Conservation (phyloP, 139 green algal species). For the Choricystis sp. region DNA sequence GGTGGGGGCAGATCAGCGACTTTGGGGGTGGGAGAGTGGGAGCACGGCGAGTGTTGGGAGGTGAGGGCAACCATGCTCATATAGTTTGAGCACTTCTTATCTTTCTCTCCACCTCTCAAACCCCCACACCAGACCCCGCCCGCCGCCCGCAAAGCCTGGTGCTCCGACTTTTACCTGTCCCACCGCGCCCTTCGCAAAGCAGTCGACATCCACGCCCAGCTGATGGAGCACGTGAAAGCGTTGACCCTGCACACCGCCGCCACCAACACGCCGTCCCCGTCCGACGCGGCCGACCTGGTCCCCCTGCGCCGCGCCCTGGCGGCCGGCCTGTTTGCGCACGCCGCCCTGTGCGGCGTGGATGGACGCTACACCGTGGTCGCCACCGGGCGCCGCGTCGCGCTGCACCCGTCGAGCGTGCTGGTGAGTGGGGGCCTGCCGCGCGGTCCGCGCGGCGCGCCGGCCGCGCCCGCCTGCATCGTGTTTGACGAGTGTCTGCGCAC, state of each 20-base stretch:
- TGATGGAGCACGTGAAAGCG: conserved; percentile 30
- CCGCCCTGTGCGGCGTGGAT: conserved; percentile 45
- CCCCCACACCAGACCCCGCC: too few relatives aligned
- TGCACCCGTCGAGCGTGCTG: conserved; percentile 75
- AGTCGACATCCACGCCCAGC: conserved; percentile 48
- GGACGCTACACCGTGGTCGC: conserved; percentile 51
- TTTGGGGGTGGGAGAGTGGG: too few relatives aligned
- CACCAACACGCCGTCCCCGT: neutral
- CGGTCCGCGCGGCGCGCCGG: too few relatives aligned
- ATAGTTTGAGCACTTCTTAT: too few relatives aligned
- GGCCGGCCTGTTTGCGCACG: conserved; percentile 61
- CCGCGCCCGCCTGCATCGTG: conserved; percentile 45
- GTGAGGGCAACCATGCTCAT: too few relatives aligned
- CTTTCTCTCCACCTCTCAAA: too few relatives aligned
- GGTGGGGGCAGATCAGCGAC: too few relatives aligned
- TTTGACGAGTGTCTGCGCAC: conserved; percentile 72
- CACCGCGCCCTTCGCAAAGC: conserved; percentile 47
- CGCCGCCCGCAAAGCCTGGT: conserved; percentile 13
- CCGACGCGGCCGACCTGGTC: conserved; percentile 20
- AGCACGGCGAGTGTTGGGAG: too few relatives aligned
- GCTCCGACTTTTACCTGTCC: conserved; percentile 25
- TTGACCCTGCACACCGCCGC: conserved; percentile 3
- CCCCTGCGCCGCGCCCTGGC: conserved; percentile 36
- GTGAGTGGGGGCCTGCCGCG: too few relatives aligned
- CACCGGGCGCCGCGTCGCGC: conserved; percentile 39